Evolutionary conservation across 225 moss, liverwort and hornwort species (phyloP).

Genomic region (Bryum argenteum): DNA sequence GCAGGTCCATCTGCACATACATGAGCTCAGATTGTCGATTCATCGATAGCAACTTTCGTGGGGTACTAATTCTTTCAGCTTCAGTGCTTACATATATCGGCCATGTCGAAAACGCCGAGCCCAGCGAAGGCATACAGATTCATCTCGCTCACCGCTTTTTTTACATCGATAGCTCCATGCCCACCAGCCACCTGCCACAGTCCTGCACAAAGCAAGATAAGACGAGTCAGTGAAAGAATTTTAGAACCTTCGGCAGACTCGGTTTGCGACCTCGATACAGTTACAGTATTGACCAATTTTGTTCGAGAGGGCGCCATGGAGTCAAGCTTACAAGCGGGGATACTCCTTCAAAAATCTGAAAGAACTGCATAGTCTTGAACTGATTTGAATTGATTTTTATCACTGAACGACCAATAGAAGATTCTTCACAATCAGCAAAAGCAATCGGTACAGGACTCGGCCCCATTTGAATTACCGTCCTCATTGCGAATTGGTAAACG

Average conservation of each 20-base stretch:
- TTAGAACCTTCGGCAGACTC: not conserved
- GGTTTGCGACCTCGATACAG: too few species aligned
- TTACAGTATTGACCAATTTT: too few species aligned
- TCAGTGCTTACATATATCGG: conserved; percentile 52
- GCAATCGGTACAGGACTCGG: too few species aligned
- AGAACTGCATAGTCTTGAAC: too few species aligned
- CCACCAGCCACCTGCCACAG: conserved; percentile 74
- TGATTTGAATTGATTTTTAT: too few species aligned
- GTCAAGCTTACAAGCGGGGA: too few species aligned
- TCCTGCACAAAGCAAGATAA: conserved; percentile 31
- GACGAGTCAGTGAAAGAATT: not conserved
- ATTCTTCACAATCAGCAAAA: too few species aligned
- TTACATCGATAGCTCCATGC: conserved; percentile 54
- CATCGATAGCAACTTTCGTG: too few species aligned
- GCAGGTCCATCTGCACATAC: conserved; percentile 56
- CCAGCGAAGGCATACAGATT: conserved; percentile 57
- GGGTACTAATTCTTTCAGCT: not conserved
- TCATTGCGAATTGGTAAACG: not conserved
- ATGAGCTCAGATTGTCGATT: not conserved
- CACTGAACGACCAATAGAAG: too few species aligned
- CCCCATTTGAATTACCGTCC: too few species aligned
- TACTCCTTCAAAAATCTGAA: too few species aligned
- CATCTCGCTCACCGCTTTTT: conserved; percentile 59
- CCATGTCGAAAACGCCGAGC: conserved; percentile 64
- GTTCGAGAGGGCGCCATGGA: too few species aligned